These are phyloP conservation scores for Pigoraptor vietnamica DNA, from an alignment of 78 protist genomes.

Conservation along the genomic window DNA sequence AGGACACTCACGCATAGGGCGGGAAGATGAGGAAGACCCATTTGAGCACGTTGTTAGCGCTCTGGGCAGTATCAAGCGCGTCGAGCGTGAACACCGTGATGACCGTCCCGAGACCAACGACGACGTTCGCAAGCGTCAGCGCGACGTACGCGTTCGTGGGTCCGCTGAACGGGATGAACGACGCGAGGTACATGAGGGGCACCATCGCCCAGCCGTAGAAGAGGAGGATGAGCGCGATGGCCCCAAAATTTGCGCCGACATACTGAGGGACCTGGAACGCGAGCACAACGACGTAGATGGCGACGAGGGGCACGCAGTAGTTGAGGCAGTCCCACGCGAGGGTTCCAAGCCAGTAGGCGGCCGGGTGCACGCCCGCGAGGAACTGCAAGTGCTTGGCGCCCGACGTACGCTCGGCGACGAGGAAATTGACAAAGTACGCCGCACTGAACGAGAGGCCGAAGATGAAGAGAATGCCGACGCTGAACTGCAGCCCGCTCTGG, in stretches of 20 bases:
- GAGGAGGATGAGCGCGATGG: not conserved
- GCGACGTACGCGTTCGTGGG: not conserved
- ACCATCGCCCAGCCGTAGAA: not conserved
- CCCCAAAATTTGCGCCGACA: not conserved
- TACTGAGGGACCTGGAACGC: not conserved
- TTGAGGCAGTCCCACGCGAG: not conserved
- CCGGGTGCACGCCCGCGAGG: not conserved
- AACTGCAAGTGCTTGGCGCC: constrained; percentile 10
- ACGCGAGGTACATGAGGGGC: not conserved
- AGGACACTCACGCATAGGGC: not conserved
- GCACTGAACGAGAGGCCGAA: not conserved
- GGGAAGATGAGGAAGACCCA: constrained; percentile 10
- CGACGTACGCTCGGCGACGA: not conserved
- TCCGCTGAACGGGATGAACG: not conserved
- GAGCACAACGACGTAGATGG: not conserved
- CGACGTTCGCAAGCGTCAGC: not conserved
- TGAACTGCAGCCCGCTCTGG: not conserved
- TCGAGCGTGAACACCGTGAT: not conserved
- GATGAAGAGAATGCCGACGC: not conserved
- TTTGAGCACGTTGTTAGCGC: not conserved
- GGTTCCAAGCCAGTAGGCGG: not conserved
- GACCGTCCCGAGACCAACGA: not conserved
- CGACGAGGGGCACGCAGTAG: not conserved
- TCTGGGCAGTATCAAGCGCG: not conserved
- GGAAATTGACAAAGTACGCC: not conserved